A percentile compares a stretch with the other conserved stretches of the same genome.
Evolutionary conservation across 2,329 filamentous ascomycete species (phyloP).

Genomic region (Thelonectria rubi): DNA sequence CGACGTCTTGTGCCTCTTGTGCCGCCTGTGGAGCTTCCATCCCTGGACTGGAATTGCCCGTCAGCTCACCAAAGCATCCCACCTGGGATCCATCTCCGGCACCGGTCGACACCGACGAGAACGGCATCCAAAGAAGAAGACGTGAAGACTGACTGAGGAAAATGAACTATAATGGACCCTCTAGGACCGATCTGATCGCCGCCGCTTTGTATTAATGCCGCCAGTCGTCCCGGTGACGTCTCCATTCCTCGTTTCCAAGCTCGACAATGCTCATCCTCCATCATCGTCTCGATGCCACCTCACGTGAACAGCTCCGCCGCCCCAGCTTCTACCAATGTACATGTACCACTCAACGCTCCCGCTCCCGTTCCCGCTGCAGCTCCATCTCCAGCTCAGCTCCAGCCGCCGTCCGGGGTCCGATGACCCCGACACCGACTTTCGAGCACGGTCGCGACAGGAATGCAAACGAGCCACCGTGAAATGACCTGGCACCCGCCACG

Average conservation of each 20-base stretch:
- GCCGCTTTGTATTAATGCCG: slow-evolving; percentile 19
- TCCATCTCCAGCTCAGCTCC: slow-evolving; percentile 14
- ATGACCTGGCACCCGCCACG: slow-evolving; percentile 16
- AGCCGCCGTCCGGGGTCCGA: slow-evolving; percentile 22
- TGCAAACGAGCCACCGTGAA: slow-evolving; percentile 15
- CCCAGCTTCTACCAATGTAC: no score
- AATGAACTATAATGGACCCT: slow-evolving; percentile 5
- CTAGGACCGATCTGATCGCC: slow-evolving; percentile 5
- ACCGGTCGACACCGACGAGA: slow-evolving; percentile 29
- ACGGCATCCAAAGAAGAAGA: slow-evolving; percentile 11
- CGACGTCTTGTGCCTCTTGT: neutral
- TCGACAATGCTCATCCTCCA: neutral
- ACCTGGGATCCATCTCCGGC: slow-evolving; percentile 36
- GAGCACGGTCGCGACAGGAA: slow-evolving; percentile 23
- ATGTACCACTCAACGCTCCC: no score
- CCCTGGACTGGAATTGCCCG: slow-evolving; percentile 28
- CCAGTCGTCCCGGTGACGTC: slow-evolving; percentile 14
- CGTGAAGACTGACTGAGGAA: neutral
- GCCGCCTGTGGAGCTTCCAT: slow-evolving; percentile 34
- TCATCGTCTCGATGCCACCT: no score
- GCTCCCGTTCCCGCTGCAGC: no score
- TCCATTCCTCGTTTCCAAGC: neutral
- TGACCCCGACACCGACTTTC: slow-evolving; percentile 38
- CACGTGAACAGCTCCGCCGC: no score
- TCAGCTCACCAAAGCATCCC: slow-evolving; percentile 42